Percentiles rank a stretch among this genome's conserved stretches.
Conservation (phyloP, 2,329 filamentous ascomycete species). For the Colletotrichum gloeosporioides region DNA sequence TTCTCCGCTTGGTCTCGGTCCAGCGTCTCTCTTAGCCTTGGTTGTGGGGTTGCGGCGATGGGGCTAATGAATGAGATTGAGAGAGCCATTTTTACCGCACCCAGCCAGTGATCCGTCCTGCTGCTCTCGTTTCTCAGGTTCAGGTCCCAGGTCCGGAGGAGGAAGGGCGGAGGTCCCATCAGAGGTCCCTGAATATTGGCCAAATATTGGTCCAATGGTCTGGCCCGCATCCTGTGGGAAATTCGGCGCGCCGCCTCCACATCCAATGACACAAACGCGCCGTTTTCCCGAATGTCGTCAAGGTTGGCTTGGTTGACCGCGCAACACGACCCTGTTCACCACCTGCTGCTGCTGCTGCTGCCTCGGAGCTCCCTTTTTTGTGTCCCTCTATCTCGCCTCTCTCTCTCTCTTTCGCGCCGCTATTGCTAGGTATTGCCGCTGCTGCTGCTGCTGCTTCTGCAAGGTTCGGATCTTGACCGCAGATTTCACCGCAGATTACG, state of each 20-base stretch:
- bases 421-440: not conserved
- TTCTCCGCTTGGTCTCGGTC: not conserved
- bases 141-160: not conserved
- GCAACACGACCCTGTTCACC: not conserved
- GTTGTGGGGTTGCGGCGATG: not conserved
- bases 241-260: not conserved
- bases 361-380: not conserved
- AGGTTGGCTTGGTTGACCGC: constrained; percentile 1
- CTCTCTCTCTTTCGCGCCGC: not conserved
- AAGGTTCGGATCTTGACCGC: constrained; percentile 5
- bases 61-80: not conserved
- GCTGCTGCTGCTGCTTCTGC: not conserved
- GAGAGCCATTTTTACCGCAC: not conserved
- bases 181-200: not conserved
- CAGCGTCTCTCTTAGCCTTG: not conserved
- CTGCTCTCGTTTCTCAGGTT: not conserved
- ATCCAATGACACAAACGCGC: not conserved
- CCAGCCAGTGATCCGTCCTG: not conserved
- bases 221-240: not conserved
- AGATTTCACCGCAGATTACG: constrained; percentile 6
- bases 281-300: not conserved
- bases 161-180: not conserved
- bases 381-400: not conserved
- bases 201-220: not conserved
- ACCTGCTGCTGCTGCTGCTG: not conserved